These are phyloP conservation scores for Sclerotinia borealis DNA, from an alignment of 2,329 filamentous ascomycete species.

Conservation along the genomic window DNA sequence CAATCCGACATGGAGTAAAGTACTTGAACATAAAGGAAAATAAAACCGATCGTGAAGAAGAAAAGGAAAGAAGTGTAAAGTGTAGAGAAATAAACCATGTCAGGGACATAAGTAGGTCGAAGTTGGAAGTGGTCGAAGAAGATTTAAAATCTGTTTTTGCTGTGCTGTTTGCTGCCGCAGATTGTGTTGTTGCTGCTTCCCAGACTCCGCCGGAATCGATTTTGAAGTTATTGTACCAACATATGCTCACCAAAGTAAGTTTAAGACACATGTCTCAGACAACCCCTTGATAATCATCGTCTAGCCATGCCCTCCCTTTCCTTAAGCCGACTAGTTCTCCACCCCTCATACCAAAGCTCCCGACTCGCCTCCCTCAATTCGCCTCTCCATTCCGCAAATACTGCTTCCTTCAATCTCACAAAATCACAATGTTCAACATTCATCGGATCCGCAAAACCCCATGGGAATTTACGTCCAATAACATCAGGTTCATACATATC, in stretches of 20 bases:
- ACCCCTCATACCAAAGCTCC: constrained; percentile 92
- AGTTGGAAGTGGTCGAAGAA: not conserved
- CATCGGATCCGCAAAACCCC: constrained; percentile 95
- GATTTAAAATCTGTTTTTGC: not conserved
- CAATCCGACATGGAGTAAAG: not conserved
- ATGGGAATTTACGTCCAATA: constrained; percentile 84
- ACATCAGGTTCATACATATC: constrained; percentile 79
- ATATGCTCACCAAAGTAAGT: not conserved
- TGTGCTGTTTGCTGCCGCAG: not conserved
- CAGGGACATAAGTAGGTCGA: not conserved
- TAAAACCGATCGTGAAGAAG: not conserved
- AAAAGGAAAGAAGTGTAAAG: not conserved
- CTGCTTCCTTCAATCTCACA: constrained; percentile 77
- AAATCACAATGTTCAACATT: constrained; percentile 93
- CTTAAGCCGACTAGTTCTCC: constrained; percentile 66
- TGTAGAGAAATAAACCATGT: not conserved
- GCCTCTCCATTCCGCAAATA: constrained; percentile 88
- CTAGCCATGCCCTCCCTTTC: constrained; percentile 24
- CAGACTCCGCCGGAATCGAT: not conserved
- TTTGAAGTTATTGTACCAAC: not conserved
- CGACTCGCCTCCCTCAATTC: constrained; percentile 87
- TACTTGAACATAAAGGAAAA: not conserved
- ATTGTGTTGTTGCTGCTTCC: not conserved
- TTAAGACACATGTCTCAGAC: constrained; percentile 5
- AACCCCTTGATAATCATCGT: constrained; percentile 19